These are phyloP conservation scores for Capsicum rhomboideum DNA, from an alignment of 257 asterid species.

Conservation along the genomic window DNA sequence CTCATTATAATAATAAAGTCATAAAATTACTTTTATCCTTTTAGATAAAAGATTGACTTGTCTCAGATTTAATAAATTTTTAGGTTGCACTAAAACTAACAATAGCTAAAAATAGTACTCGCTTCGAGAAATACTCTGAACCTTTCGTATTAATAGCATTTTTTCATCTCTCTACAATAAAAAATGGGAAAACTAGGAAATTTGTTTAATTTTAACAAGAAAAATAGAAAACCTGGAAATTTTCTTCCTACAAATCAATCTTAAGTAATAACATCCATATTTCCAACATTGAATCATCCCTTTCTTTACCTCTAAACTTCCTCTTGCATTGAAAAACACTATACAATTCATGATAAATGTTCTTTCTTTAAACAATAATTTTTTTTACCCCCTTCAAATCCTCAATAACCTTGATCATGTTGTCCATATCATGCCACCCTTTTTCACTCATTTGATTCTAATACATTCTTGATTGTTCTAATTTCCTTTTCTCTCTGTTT, in stretches of 20 bases:
- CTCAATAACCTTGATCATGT: not conserved
- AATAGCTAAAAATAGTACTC: not conserved
- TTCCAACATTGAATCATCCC: not conserved
- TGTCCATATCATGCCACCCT: not conserved
- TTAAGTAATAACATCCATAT: not conserved
- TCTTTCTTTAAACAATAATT: not conserved
- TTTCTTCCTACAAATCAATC: not conserved
- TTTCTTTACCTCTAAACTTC: not conserved
- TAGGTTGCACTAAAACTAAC: not conserved
- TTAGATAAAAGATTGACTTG: no score
- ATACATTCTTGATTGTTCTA: not conserved
- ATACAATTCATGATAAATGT: not conserved
- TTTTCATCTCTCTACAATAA: not conserved
- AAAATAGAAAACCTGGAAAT: not conserved
- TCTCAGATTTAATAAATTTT: not conserved
- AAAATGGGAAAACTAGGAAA: not conserved
- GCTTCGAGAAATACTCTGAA: not conserved
- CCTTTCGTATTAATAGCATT: not conserved
- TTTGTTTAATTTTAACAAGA: not conserved
- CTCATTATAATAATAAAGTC: not conserved
- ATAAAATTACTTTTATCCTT: not conserved
- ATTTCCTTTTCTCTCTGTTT: not conserved
- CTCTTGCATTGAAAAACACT: not conserved
- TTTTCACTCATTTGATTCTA: not conserved
- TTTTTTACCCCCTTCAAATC: not conserved